These are phyloP conservation scores for Metschnikowia anglica DNA, from an alignment of 805 yeast genomes.

Conservation along the genomic window DNA sequence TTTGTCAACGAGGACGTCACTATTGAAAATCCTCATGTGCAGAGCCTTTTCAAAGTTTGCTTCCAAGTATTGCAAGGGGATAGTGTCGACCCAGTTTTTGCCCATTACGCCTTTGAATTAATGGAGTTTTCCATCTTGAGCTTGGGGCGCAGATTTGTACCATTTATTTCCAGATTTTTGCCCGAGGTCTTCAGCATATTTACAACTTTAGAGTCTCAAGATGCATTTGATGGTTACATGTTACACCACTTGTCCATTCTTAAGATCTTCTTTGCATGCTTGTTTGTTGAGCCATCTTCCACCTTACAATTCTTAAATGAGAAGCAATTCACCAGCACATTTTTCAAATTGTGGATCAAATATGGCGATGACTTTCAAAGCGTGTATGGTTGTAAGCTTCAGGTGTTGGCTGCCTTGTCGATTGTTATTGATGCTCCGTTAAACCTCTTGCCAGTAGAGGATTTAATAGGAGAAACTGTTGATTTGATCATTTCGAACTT, in stretches of 20 bases:
- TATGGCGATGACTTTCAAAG: conserved; percentile 48
- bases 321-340: conserved; percentile 36
- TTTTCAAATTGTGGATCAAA: conserved; percentile 50
- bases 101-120: conserved; percentile 39
- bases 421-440: conserved; percentile 35
- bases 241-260: conserved; percentile 43
- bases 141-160: conserved; percentile 31
- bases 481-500: conserved; percentile 42
- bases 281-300: conserved; percentile 38
- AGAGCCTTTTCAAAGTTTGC: conserved; percentile 36
- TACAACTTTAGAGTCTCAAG: conserved; percentile 32
- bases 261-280: conserved; percentile 42
- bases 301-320: conserved; percentile 39
- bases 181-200: conserved; percentile 39
- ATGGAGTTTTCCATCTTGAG: conserved; percentile 36
- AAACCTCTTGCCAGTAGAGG: conserved; percentile 30
- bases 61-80: conserved; percentile 36
- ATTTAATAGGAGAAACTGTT: conserved; percentile 37
- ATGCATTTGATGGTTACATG: conserved; percentile 47
- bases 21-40: conserved; percentile 41
- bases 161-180: conserved; percentile 33
- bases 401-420: conserved; percentile 46
- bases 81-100: conserved; percentile 40
- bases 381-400: conserved; percentile 55
- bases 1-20: conserved; percentile 38